These are phyloP conservation scores for Arctostaphylos glauca DNA, from an alignment of 148 eudicot genomes.

Conservation along the genomic window DNA sequence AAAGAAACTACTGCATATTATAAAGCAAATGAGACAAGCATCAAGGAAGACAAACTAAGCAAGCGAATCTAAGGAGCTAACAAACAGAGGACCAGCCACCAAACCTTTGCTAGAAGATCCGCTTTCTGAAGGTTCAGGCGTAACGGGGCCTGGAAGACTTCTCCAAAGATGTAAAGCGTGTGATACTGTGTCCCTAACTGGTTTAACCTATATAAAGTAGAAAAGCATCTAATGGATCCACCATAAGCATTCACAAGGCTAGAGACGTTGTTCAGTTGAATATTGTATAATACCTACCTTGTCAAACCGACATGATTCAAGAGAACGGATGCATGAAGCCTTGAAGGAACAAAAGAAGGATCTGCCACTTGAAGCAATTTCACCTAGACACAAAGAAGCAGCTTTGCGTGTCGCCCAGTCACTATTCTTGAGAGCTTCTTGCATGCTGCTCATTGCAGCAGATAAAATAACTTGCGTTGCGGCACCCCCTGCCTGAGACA, in stretches of 20 bases:
- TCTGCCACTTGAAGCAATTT: conserved; percentile 71
- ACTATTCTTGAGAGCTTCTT: conserved; percentile 66
- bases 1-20: neutral
- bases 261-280: neutral
- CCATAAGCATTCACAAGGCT: conserved; percentile 13
- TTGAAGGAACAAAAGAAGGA: conserved; percentile 52
- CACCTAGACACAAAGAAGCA: conserved; percentile 61
- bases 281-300: conserved; percentile 44
- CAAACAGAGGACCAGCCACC: conserved; percentile 14
- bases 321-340: conserved; percentile 61
- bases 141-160: conserved; percentile 52
- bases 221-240: conserved; percentile 22
- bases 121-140: conserved; percentile 55
- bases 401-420: conserved; percentile 95
- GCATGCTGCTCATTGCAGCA: conserved; percentile 70
- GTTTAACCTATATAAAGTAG: conserved; percentile 61
- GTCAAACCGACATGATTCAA: conserved; percentile 88
- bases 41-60: neutral
- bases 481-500: conserved; percentile 81
- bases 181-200: conserved; percentile 72
- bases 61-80: neutral
- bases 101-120: conserved; percentile 67
- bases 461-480: conserved; percentile 54
- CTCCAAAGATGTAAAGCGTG: conserved; percentile 75
- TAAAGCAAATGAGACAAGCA: neutral